Evolutionary conservation across 306 rosid species (phyloP).

Genomic region (Medicago arabica): DNA sequence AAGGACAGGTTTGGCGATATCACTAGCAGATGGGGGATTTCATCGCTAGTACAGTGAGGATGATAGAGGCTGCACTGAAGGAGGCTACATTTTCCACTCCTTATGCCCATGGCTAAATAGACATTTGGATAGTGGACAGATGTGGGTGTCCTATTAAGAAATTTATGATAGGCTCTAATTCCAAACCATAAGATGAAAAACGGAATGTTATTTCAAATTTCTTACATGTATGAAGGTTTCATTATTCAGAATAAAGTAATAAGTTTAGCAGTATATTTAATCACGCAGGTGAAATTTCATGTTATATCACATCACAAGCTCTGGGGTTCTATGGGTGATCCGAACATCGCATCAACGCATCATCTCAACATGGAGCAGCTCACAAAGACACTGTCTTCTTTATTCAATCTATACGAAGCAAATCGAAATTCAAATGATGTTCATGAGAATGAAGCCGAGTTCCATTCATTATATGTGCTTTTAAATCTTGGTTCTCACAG

Average conservation of each 20-base stretch:
- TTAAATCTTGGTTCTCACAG: constrained; percentile 78
- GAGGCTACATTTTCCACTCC: not conserved
- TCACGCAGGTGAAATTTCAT: constrained; percentile 80
- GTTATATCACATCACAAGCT: constrained; percentile 77
- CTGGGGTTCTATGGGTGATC: constrained; percentile 50
- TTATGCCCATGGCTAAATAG: not conserved
- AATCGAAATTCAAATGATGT: constrained; percentile 53
- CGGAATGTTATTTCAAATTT: constrained; percentile 2
- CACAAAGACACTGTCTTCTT: constrained; percentile 74
- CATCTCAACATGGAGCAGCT: constrained; percentile 94
- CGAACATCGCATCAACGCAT: constrained; percentile 70
- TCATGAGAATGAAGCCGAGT: constrained; percentile 81
- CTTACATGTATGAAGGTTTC: not conserved
- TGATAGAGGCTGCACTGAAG: not conserved
- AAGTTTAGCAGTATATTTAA: constrained; percentile 25
- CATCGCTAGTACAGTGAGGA: not conserved
- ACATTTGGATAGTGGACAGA: not conserved
- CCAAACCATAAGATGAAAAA: not conserved
- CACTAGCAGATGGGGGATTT: too few species aligned
- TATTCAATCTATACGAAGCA: constrained; percentile 70
- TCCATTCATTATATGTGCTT: constrained; percentile 80
- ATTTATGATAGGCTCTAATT: not conserved
- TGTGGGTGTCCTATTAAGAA: not conserved
- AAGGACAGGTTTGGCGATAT: too few species aligned
- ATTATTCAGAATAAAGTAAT: not conserved